Evolutionary conservation across 306 rosid genomes (phyloP).

Genomic region (Rosa multiflora): DNA sequence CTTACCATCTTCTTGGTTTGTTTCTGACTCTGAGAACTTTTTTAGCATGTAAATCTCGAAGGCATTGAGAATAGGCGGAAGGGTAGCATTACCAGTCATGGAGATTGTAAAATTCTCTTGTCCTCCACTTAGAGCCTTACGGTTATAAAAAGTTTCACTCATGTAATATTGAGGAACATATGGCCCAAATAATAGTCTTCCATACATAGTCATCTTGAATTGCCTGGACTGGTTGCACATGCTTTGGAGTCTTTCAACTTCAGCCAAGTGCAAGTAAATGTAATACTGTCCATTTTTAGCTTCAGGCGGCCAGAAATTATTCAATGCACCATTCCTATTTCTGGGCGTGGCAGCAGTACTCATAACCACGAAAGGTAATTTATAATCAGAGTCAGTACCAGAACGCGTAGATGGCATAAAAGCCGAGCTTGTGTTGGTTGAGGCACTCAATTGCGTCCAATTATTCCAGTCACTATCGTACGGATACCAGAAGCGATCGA

Average conservation of each 20-base stretch:
- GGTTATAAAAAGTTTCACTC: neutral
- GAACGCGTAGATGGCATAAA: too few relatives aligned
- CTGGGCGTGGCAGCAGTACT: too few relatives aligned
- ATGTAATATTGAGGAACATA: neutral
- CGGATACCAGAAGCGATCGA: neutral
- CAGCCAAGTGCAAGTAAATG: neutral
- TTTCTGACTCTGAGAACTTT: neutral
- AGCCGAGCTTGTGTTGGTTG: too few relatives aligned
- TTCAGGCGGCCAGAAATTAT: neutral
- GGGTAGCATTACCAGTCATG: neutral
- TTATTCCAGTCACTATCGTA: neutral
- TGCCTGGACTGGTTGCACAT: conserved; percentile 10
- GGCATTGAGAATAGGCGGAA: neutral
- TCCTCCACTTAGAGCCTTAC: neutral
- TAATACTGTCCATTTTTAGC: neutral
- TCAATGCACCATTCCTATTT: too few relatives aligned
- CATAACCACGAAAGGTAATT: too few relatives aligned
- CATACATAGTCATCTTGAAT: neutral
- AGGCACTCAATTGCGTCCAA: neutral
- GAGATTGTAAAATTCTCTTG: neutral
- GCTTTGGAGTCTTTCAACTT: conserved; percentile 12
- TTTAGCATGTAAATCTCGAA: neutral
- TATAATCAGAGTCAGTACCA: too few relatives aligned
- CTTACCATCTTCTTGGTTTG: conserved; percentile 11
- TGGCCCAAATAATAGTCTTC: neutral